Base-by-base conservation (phyloP, 768 basidiomycete genomes). In the Phaeotremella fagi region DNA sequence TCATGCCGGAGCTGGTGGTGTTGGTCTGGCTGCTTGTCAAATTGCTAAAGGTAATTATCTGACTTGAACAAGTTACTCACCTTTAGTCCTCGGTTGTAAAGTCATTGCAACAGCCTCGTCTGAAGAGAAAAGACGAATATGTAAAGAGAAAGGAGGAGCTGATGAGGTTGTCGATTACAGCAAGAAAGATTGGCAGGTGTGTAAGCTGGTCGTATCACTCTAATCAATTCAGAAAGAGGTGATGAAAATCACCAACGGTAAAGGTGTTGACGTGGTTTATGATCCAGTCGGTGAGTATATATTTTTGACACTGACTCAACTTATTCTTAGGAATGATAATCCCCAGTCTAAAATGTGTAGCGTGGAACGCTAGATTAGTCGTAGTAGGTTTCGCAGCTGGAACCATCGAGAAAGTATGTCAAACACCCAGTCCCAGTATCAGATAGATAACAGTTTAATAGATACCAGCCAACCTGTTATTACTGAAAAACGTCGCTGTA, bases 341-440 rank as follows among this genome's bases (percentile, higher is more conserved):
- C 22, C 71, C 73, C 4, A 62, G 49, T 11, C 70, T 97, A 52
- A 98, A 92, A 71, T 94, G 90, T 71, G 88, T 91, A 52, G 87
- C 86, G 0, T 97, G 92, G 85, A 91, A 92, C 71, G 90, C 92
- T 0, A 82, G 94, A 14, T 85, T 87, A 1, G 65, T 99, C 11
- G 87, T 98, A n/a, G 85, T 99, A 47, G 95, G 94, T 0, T 98
- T 92, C 73, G 89, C 87, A 3, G 87, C 81, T 5, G 88, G 88
- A 3, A 75, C 79, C 12, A 89, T 94, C 50, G 89, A 91, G 73
- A 88, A 89, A 79, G 85, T 86, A 45, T 9, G 69, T 47, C 24
- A 31, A 22, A n/a, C 31, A 22, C 35, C 15, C 12, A 22, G 5
- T 37, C 31, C 31, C 14, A 29, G 15, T 23, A 18, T 26, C n/a